A percentile compares a stretch with the other conserved stretches of the same genome.
These are phyloP conservation scores for Aspergillus viridinutans DNA, from an alignment of 2,329 filamentous ascomycete genomes.

Conservation along the genomic window DNA sequence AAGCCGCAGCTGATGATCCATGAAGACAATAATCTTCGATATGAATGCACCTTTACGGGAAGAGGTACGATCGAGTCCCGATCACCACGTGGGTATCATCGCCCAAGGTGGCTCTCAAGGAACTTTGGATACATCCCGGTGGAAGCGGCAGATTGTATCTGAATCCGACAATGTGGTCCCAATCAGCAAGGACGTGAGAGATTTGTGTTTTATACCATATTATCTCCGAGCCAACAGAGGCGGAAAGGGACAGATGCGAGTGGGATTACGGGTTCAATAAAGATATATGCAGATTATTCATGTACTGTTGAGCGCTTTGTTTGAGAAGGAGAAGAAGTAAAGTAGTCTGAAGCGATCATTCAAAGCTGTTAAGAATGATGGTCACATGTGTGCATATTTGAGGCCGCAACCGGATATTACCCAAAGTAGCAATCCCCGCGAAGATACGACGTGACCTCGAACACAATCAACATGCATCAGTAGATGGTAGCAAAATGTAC, in stretches of 20 bases:
- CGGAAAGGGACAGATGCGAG: conserved; percentile 53
- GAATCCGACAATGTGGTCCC: conserved; percentile 12
- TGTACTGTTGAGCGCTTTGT: not conserved
- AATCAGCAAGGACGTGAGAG: conserved; percentile 15
- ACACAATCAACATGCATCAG: not conserved
- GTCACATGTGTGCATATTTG: not conserved
- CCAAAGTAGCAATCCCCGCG: not conserved
- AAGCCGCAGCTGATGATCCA: conserved; percentile 9
- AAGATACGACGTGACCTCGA: no score
- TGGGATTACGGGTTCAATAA: conserved; percentile 49
- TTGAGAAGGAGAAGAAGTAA: not conserved
- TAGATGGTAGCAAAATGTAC: not conserved
- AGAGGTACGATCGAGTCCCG: not conserved
- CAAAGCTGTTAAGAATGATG: no score
- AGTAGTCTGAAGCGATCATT: not conserved
- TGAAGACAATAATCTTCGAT: conserved; percentile 7
- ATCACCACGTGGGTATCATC: conserved; percentile 1
- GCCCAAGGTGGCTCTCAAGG: conserved; percentile 13
- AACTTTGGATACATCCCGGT: conserved; percentile 28
- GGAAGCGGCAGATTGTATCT: conserved; percentile 18
- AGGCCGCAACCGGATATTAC: not conserved
- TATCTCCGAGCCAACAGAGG: conserved; percentile 53
- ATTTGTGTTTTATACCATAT: conserved; percentile 53
- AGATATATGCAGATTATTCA: not conserved
- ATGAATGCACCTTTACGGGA: not conserved